Evolutionary conservation across 2,329 filamentous ascomycete genomes (phyloP).

Genomic region (Simplicillium aogashimaense): DNA sequence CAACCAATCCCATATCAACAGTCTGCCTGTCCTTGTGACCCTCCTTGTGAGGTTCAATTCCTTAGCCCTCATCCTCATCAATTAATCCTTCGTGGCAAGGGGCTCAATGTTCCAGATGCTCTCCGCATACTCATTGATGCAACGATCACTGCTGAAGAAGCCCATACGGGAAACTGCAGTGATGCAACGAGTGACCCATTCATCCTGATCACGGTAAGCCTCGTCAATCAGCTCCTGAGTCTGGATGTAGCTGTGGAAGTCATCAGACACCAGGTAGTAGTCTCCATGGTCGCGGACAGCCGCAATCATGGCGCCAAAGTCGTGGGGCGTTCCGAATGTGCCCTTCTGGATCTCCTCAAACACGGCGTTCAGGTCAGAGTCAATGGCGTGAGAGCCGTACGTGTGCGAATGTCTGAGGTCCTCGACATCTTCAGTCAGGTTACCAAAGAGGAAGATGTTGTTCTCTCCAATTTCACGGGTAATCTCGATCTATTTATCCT

Average conservation of each 20-base stretch:
- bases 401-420: constrained; percentile 86
- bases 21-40: no score
- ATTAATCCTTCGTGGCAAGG: constrained; percentile 35
- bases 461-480: constrained; percentile 92
- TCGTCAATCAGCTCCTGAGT: constrained; percentile 88
- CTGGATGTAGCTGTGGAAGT: constrained; percentile 90
- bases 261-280: constrained; percentile 95
- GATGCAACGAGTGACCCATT: constrained; percentile 88
- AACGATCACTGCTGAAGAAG: constrained; percentile 91
- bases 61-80: neutral
- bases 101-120: constrained; percentile 96
- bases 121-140: constrained; percentile 96
- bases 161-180: constrained; percentile 86
- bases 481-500: constrained; percentile 64
- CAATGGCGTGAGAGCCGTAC: constrained; percentile 70
- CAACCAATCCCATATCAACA: no score
- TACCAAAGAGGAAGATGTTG: constrained; percentile 98
- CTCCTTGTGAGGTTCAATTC: neutral
- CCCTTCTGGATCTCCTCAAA: constrained; percentile 74
- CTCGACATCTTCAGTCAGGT: constrained; percentile 90
- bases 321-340: constrained; percentile 67
- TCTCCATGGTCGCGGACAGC: constrained; percentile 89
- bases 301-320: constrained; percentile 75
- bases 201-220: constrained; percentile 83
- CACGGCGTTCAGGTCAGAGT: constrained; percentile 67